A percentile compares a stretch with the other conserved stretches of the same genome.
These are phyloP conservation scores for Entophlyctis luteolus DNA, from an alignment of 192 early-diverging fungal species.

Conservation along the genomic window DNA sequence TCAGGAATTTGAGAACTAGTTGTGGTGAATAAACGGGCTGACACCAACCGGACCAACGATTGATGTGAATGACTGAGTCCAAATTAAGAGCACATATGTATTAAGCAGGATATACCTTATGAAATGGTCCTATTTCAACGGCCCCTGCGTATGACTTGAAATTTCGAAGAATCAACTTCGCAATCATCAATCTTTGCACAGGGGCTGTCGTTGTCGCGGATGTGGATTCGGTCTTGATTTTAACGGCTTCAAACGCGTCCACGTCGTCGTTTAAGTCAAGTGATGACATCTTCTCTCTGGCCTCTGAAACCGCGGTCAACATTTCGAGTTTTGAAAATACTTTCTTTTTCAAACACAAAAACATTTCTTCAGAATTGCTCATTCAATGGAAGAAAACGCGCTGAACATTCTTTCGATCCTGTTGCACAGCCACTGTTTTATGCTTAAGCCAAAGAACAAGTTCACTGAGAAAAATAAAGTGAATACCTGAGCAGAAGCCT, in stretches of 20 bases:
- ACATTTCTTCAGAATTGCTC: neutral
- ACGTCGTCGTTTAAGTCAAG: neutral
- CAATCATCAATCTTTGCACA: conserved; percentile 59
- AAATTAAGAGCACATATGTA: neutral
- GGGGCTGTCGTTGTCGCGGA: neutral
- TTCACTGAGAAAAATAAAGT: neutral
- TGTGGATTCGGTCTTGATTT: neutral
- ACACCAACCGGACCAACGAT: conserved; percentile 95
- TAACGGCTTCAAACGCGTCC: neutral
- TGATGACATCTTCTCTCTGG: neutral
- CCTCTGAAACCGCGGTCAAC: neutral
- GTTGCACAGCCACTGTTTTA: conserved; percentile 20
- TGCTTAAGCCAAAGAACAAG: neutral
- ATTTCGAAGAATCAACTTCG: conserved; percentile 84
- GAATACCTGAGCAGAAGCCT: conserved; percentile 39
- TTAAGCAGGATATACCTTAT: conserved; percentile 62
- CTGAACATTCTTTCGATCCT: conserved; percentile 31
- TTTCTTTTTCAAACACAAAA: neutral
- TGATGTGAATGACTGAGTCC: conserved; percentile 62
- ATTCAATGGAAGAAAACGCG: conserved; percentile 3
- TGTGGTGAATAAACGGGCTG: no score
- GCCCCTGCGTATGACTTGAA: conserved; percentile 94
- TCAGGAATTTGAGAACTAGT: no score
- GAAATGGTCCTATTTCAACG: conserved; percentile 93
- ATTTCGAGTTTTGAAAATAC: neutral